These are phyloP conservation scores for Bertia moriformis DNA, from an alignment of 2,329 filamentous ascomycete species.

Conservation along the genomic window DNA sequence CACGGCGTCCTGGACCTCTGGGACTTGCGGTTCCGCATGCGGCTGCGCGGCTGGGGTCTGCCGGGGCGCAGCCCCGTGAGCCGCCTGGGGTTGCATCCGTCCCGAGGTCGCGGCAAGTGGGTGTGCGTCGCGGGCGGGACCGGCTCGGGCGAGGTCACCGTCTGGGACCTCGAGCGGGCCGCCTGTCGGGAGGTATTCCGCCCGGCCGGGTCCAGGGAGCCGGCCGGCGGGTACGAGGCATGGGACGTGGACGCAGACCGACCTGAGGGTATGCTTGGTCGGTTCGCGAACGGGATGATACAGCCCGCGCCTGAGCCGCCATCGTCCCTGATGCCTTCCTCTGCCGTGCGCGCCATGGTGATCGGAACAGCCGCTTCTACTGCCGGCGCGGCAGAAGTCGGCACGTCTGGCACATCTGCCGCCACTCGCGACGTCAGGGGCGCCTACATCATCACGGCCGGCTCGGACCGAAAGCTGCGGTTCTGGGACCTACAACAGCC, in stretches of 20 bases:
- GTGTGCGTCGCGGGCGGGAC: conserved; percentile 82
- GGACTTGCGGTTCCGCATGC: conserved; percentile 88
- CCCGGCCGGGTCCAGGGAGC: conserved; percentile 42
- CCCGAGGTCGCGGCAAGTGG: conserved; percentile 66
- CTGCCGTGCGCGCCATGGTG: conserved; percentile 62
- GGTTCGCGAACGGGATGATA: conserved; percentile 66
- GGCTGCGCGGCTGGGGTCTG: conserved; percentile 77
- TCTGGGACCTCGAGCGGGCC: conserved; percentile 88
- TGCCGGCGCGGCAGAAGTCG: not conserved
- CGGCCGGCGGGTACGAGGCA: conserved; percentile 57
- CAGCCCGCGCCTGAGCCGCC: conserved; percentile 39
- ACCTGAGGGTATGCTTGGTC: conserved; percentile 70
- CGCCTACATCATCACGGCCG: conserved; percentile 74
- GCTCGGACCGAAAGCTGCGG: conserved; percentile 76
- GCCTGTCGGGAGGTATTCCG: conserved; percentile 80
- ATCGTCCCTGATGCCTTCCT: conserved; percentile 41
- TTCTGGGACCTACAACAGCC: conserved; percentile 81
- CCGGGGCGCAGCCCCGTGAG: conserved; percentile 69
- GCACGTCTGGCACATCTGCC: too few relatives aligned
- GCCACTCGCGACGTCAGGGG: conserved; percentile 55
- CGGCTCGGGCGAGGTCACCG: conserved; percentile 73
- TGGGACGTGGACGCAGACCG: conserved; percentile 85
- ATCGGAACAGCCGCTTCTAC: conserved; percentile 54
- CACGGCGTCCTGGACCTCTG: conserved; percentile 87
- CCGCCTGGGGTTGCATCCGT: conserved; percentile 64